Conservation (phyloP, 2,329 filamentous ascomycete species). For the Akanthomyces dipterigenus region DNA sequence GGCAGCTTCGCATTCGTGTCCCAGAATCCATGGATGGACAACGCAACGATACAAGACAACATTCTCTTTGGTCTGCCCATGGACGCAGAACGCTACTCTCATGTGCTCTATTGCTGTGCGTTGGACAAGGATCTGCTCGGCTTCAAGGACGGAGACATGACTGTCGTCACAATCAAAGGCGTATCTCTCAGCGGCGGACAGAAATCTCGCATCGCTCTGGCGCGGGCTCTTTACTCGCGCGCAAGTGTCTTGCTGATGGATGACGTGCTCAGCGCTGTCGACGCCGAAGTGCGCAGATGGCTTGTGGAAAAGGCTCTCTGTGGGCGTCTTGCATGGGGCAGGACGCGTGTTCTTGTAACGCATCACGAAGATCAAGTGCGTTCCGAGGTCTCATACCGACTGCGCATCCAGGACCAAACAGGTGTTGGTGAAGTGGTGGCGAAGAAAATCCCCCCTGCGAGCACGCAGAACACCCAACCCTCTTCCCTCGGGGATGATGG, state of each 20-base stretch:
- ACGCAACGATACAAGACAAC: constrained; percentile 65
- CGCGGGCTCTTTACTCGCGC: constrained; percentile 18
- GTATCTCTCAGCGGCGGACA: constrained; percentile 15
- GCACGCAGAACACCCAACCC: too few relatives aligned
- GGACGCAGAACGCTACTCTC: not conserved
- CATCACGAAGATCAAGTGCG: not conserved
- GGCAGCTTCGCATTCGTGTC: constrained; percentile 25
- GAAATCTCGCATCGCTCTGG: constrained; percentile 16
- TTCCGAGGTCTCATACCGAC: not conserved
- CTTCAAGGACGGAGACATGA: constrained; percentile 62
- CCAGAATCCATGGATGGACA: constrained; percentile 74
- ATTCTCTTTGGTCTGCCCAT: constrained; percentile 64
- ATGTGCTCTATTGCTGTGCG: constrained; percentile 45
- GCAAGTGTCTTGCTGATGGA: constrained; percentile 46
- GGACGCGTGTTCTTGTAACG: not conserved
- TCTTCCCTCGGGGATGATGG: not conserved
- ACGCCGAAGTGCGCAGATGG: constrained; percentile 63
- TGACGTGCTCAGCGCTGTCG: constrained; percentile 69
- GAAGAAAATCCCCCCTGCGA: too few relatives aligned
- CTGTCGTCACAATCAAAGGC: constrained; percentile 40
- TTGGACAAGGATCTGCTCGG: constrained; percentile 64
- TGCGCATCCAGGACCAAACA: not conserved
- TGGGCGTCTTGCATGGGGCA: not conserved
- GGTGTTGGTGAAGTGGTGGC: not conserved
- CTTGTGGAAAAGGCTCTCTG: constrained; percentile 54